A percentile compares a stretch with the other conserved stretches of the same genome.
phyloP scores from a whole-genome alignment of 139 green algal species.

The Closterium sp. region DNA sequence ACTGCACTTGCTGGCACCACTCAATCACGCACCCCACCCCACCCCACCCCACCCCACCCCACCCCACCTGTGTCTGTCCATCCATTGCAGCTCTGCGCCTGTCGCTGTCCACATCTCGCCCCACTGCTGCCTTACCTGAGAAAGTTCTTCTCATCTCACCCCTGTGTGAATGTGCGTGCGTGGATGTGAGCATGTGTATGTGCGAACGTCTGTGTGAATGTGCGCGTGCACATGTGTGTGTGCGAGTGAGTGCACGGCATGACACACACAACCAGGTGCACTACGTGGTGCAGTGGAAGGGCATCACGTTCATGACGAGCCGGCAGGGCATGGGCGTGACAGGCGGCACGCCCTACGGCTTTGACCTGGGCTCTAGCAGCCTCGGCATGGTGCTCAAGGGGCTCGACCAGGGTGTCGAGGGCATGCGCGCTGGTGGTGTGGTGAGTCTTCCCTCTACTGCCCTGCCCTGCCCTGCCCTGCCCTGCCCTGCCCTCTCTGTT shows the following conservation, averaged over 20 bases:
- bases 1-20: neutral
- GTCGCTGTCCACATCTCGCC: too few relatives aligned
- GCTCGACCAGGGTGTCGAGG: constrained; percentile 67
- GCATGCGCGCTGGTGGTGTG: constrained; percentile 59
- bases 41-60: too few relatives aligned
- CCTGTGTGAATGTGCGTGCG: too few relatives aligned
- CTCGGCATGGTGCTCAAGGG: constrained; percentile 57
- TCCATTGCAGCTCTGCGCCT: too few relatives aligned
- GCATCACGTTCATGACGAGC: constrained; percentile 55
- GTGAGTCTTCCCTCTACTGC: neutral
- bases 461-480: too few relatives aligned
- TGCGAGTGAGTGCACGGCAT: neutral
- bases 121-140: too few relatives aligned
- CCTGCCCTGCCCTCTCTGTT: neutral
- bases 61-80: too few relatives aligned
- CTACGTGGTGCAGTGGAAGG: constrained; percentile 51
- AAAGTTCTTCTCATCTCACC: too few relatives aligned
- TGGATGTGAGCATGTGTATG: too few relatives aligned
- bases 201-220: too few relatives aligned
- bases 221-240: neutral
- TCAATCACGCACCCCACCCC: too few relatives aligned
- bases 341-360: constrained; percentile 77
- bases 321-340: constrained; percentile 78
- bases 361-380: constrained; percentile 75
- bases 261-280: neutral